phyloP scores from a whole-genome alignment of 768 basidiomycete genomes.

The Leccinum barrowsii region DNA sequence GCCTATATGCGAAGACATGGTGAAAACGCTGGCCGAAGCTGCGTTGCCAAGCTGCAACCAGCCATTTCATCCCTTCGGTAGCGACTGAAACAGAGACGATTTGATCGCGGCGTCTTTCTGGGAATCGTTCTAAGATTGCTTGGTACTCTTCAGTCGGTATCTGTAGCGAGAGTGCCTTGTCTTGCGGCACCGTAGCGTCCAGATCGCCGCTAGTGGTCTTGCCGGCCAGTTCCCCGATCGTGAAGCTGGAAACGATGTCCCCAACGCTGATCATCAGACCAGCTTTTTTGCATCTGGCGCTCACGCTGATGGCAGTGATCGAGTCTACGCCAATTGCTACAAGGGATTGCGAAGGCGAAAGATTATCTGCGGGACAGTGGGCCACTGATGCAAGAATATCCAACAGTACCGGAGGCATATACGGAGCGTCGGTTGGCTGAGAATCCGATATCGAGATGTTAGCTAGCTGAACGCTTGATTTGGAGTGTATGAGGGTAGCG shows the following conservation, averaged over 20 bases:
- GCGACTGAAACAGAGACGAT: slow-evolving; percentile 20
- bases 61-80: slow-evolving; percentile 35
- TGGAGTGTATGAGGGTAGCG: background rate
- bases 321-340: slow-evolving; percentile 47
- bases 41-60: slow-evolving; percentile 42
- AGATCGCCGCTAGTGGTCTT: slow-evolving; percentile 3
- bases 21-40: slow-evolving; percentile 41
- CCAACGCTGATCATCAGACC: slow-evolving; percentile 35
- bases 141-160: slow-evolving; percentile 13
- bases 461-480: background rate
- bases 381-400: slow-evolving; percentile 14
- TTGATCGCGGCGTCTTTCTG: slow-evolving; percentile 4
- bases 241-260: slow-evolving; percentile 28
- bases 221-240: slow-evolving; percentile 25
- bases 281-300: slow-evolving; percentile 35
- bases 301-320: slow-evolving; percentile 46
- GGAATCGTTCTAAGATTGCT: slow-evolving; percentile 17
- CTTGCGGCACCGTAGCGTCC: background rate
- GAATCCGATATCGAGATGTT: background rate
- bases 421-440: background rate
- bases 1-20: slow-evolving; percentile 40
- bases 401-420: slow-evolving; percentile 11
- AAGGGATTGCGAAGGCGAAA: slow-evolving; percentile 35
- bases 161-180: background rate
- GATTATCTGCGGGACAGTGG: slow-evolving; percentile 26